These are phyloP conservation scores for Hymenoscyphus occultus DNA, from an alignment of 2,329 filamentous ascomycete genomes.

Conservation along the genomic window DNA sequence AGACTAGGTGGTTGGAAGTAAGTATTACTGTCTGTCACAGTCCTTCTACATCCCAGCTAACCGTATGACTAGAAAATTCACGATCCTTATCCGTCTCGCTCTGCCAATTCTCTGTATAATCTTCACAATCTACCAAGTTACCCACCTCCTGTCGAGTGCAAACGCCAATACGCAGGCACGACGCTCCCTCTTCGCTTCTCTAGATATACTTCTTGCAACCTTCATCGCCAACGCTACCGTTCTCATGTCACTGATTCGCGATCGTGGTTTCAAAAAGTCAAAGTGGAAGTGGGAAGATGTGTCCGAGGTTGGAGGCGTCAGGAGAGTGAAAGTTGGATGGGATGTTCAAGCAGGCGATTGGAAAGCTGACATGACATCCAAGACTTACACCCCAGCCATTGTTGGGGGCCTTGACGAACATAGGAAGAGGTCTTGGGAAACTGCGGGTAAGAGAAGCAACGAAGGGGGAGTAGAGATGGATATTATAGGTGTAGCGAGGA, in stretches of 20 bases:
- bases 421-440: slow-evolving; percentile 6
- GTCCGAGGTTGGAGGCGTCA: slow-evolving; percentile 24
- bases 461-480: slow-evolving; percentile 77
- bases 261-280: slow-evolving; percentile 82
- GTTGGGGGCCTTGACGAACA: slow-evolving; percentile 50
- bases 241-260: slow-evolving; percentile 84
- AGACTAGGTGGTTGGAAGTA: slow-evolving; percentile 8
- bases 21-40: background rate
- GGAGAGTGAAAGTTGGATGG: slow-evolving; percentile 3
- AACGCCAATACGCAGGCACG: slow-evolving; percentile 65
- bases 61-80: slow-evolving; percentile 4
- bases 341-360: slow-evolving; percentile 33
- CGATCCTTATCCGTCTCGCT: slow-evolving; percentile 75
- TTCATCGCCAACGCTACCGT: slow-evolving; percentile 86
- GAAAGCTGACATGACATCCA: slow-evolving; percentile 47
- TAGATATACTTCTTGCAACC: slow-evolving; percentile 84
- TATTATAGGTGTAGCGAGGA: slow-evolving; percentile 43
- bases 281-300: slow-evolving; percentile 57
- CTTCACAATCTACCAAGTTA: slow-evolving; percentile 64
- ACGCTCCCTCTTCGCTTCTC: slow-evolving; percentile 81
- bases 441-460: slow-evolving; percentile 67
- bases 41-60: background rate
- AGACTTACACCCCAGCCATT: slow-evolving; percentile 44
- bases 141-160: slow-evolving; percentile 40
- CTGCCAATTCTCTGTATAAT: slow-evolving; percentile 75